Percentiles rank a stretch among this genome's conserved stretches.
These are phyloP conservation scores for Blumeria graminis DNA, from an alignment of 2,329 filamentous ascomycete species.

Conservation along the genomic window DNA sequence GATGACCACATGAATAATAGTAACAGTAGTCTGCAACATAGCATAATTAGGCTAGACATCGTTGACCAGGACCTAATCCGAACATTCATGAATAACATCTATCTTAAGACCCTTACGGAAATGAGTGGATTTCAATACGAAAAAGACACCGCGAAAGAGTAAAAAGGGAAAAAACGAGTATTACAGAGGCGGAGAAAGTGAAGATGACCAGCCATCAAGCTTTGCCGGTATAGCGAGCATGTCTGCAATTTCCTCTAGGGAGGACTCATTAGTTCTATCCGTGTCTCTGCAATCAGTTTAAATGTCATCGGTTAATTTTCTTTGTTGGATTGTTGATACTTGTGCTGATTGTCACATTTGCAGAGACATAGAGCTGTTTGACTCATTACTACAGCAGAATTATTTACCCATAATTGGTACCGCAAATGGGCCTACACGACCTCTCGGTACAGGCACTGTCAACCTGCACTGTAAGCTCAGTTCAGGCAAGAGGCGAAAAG, in stretches of 20 bases:
- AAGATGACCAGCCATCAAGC: background rate
- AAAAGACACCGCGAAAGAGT: background rate
- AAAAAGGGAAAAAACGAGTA: background rate
- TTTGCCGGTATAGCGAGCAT: background rate
- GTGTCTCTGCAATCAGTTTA: background rate
- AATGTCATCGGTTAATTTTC: background rate
- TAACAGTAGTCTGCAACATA: too few species aligned
- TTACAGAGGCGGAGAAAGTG: background rate
- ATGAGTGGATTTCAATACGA: too few species aligned
- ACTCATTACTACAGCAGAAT: background rate
- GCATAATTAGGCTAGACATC: too few species aligned
- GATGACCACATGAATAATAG: too few species aligned
- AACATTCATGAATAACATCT: too few species aligned
- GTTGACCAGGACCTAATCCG: too few species aligned
- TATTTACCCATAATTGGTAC: background rate
- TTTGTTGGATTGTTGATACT: too few species aligned
- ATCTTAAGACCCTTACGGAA: too few species aligned
- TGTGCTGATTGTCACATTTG: background rate
- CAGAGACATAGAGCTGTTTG: background rate
- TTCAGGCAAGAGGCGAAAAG: background rate
- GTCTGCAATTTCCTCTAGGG: background rate
- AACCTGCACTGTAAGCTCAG: background rate
- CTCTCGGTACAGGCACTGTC: background rate
- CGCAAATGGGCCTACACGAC: background rate
- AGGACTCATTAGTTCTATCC: background rate